phyloP scores from a whole-genome alignment of 305 asterid genomes.

The Fraxinus baroniana region DNA sequence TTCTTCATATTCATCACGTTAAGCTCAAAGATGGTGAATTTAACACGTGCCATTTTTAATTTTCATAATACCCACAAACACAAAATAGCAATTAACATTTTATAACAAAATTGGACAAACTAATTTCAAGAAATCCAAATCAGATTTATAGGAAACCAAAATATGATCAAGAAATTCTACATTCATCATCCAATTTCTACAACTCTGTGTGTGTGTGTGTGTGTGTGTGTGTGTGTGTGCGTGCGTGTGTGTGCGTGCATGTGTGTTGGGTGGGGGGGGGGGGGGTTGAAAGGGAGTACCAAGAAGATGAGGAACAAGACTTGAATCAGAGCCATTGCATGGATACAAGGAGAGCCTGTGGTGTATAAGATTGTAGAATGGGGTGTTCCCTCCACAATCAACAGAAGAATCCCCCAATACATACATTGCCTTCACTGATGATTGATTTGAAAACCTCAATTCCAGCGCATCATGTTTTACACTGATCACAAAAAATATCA shows the following conservation, averaged over 20 bases:
- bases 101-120: background rate
- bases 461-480: conserved; percentile 21
- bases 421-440: conserved; percentile 45
- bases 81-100: background rate
- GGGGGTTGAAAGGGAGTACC: conserved; percentile 39
- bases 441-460: conserved; percentile 21
- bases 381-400: conserved; percentile 67
- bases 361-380: conserved; percentile 38
- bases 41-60: too few species aligned
- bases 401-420: conserved; percentile 69
- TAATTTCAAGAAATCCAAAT: conserved; percentile 8
- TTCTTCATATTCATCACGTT: background rate
- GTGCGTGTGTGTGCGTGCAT: too few species aligned
- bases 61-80: background rate
- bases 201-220: background rate
- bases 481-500: conserved; percentile 18
- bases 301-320: conserved; percentile 60
- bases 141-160: background rate
- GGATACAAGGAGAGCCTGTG: conserved; percentile 46
- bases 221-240: background rate
- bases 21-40: background rate
- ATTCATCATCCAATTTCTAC: background rate
- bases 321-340: conserved; percentile 60
- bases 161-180: background rate
- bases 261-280: too few species aligned